A percentile compares a stretch with the other conserved stretches of the same genome.
These are phyloP conservation scores for Amniculicola lignicola DNA, from an alignment of 495 filamentous ascomycete genomes.

Conservation along the genomic window DNA sequence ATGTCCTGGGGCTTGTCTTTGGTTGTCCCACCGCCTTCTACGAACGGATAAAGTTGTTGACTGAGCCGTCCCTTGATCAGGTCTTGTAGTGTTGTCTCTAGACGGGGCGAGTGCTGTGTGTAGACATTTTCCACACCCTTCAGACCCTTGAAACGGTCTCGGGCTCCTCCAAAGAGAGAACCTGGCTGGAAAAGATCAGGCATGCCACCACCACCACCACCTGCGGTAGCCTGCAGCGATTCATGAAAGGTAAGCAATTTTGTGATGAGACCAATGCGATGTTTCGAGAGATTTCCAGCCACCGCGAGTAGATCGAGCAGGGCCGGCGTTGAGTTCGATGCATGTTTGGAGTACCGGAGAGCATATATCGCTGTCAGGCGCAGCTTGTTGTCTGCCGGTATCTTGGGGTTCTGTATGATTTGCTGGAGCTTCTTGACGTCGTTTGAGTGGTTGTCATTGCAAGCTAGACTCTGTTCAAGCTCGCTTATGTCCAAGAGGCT, in stretches of 20 bases:
- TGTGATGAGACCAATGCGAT: slow-evolving; percentile 67
- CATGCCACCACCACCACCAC: slow-evolving; percentile 61
- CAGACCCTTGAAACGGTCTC: slow-evolving; percentile 87
- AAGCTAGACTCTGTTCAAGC: slow-evolving; percentile 92
- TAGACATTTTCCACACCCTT: slow-evolving; percentile 99
- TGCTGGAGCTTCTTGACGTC: slow-evolving; percentile 89
- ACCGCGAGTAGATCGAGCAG: slow-evolving; percentile 82
- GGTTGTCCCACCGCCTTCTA: slow-evolving; percentile 79
- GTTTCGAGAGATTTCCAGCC: slow-evolving; percentile 67
- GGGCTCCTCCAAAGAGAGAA: slow-evolving; percentile 85
- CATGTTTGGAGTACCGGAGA: slow-evolving; percentile 83
- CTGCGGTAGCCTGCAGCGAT: slow-evolving; percentile 70
- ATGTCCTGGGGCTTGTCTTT: slow-evolving; percentile 96
- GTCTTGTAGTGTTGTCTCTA: slow-evolving; percentile 85
- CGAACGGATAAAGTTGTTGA: slow-evolving; percentile 84
- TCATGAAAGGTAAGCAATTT: slow-evolving; percentile 79
- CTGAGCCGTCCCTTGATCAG: slow-evolving; percentile 85
- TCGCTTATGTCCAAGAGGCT: slow-evolving; percentile 90
- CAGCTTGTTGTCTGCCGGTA: slow-evolving; percentile 76
- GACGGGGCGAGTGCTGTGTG: slow-evolving; percentile 87
- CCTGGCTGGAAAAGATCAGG: slow-evolving; percentile 88
- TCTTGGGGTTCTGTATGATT: slow-evolving; percentile 70
- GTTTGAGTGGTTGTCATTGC: slow-evolving; percentile 85
- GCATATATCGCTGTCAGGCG: slow-evolving; percentile 87
- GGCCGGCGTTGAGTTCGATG: slow-evolving; percentile 72